A percentile compares a stretch with the other conserved stretches of the same genome.
These are phyloP conservation scores for Apiotrichum gracile DNA, from an alignment of 1,284 basidiomycete species.

Conservation along the genomic window DNA sequence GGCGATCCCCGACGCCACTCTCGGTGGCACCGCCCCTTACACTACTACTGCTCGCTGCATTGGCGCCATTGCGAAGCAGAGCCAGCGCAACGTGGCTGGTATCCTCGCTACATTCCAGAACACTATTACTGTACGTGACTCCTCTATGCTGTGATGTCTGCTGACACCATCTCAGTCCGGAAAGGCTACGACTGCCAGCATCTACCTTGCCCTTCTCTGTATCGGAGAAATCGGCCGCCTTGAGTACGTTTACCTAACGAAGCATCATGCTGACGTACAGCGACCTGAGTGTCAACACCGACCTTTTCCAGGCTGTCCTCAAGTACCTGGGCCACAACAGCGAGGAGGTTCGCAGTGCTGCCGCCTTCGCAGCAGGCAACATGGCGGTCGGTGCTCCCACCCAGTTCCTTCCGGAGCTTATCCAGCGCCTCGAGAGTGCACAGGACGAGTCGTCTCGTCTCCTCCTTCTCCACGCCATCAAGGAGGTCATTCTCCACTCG, in stretches of 20 bases:
- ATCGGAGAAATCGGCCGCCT: slow-evolving; percentile 84
- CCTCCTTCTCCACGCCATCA: slow-evolving; percentile 81
- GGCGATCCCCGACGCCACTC: slow-evolving; percentile 35
- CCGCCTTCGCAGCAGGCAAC: slow-evolving; percentile 89
- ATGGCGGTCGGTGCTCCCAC: slow-evolving; percentile 86
- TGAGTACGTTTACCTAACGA: slow-evolving; percentile 54
- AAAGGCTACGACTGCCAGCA: slow-evolving; percentile 60
- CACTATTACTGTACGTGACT: slow-evolving; percentile 55
- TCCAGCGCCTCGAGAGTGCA: slow-evolving; percentile 67
- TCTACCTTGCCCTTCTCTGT: slow-evolving; percentile 76
- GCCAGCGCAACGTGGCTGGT: slow-evolving; percentile 65
- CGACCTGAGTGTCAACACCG: slow-evolving; percentile 71
- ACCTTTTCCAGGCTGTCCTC: slow-evolving; percentile 68
- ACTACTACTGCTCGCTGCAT: slow-evolving; percentile 75
- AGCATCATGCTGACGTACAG: slow-evolving; percentile 45
- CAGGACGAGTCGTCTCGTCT: slow-evolving; percentile 66
- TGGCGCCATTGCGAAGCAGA: slow-evolving; percentile 67
- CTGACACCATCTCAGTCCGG: slow-evolving; percentile 49
- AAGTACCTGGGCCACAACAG: slow-evolving; percentile 67
- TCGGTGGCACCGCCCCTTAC: slow-evolving; percentile 45
- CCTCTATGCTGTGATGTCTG: slow-evolving; percentile 46
- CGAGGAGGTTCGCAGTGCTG: slow-evolving; percentile 79
- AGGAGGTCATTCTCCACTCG: slow-evolving; percentile 92
- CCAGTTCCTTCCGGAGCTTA: slow-evolving; percentile 76
- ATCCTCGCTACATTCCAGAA: slow-evolving; percentile 75